Base-by-base conservation (phyloP, 2,329 filamentous ascomycete genomes). In the Aplosporella prunicola region DNA sequence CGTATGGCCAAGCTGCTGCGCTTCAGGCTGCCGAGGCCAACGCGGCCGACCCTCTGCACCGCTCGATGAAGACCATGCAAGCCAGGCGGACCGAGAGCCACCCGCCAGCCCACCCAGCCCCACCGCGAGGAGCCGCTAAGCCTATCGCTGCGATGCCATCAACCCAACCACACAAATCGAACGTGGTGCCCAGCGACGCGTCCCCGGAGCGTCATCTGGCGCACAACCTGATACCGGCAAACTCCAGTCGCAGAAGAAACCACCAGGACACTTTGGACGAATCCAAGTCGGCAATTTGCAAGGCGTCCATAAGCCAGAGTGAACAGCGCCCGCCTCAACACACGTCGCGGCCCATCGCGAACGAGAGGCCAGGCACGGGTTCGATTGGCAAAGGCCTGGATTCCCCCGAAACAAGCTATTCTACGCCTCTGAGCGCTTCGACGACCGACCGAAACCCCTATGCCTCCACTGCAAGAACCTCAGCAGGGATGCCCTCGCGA, bases 381-480 rank as follows among this genome's bases (percentile, higher is more conserved):
- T 41, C 45, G 2, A 35, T 43, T n/a, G 47, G 43, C 17, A 41
- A 37, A 35, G 50, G 53, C n/a, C 45, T 51, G n/a, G 52, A 60
- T 31, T 51, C 51, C 10, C 50, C 55, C 37, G 58, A 59, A 14
- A 48, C 42, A 5, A 54, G 53, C 40, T 51, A 57, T n/a, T 57
- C 57, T 5, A 64, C 64, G 11, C 62, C 63, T 5, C 51, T 61
- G 22, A 64, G 63, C 9, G 59, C 58, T 30, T 54, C 57, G 4
- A 64, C 60, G 5, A 60, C 64, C 24, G 51, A 57, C 36, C 56
- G 55, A 14, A 50, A 45, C 7, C 48, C 60, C 46, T 55, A 51
- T 38, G 49, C 50, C 6, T 64, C 63, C 1, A 66, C 64, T 4
- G 63, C 56, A 16, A 54, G 60, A 25, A 66, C 62, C 5, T 64